Evolutionary conservation across 495 filamentous ascomycete genomes (phyloP), one percentile per base, ranked within the genome.

Genomic region (Neurospora sp.): DNA sequence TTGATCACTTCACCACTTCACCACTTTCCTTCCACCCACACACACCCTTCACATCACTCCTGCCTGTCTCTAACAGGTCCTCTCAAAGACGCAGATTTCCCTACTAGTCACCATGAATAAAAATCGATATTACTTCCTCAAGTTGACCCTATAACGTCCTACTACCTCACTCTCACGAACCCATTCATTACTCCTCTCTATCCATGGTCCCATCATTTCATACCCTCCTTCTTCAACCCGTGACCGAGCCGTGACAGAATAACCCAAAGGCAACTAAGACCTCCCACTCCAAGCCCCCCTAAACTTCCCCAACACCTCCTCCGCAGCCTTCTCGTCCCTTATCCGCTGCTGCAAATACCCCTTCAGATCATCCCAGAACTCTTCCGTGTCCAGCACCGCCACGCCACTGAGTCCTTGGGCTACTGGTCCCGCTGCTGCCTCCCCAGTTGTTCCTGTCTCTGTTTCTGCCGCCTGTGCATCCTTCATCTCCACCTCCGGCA

Each of bases 291-390:
- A 95, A 42, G 91, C 91, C 70, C 79, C 83, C 80, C 86, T 91
- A 76, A 97, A 98, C 46, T 89, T 79, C n/a, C 78, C 81, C 68
- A 85, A 81, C 73, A 93, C 81, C 79, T 89, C 88, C 75, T 85
- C 88, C 9, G 91, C 92, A 72, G 89, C 87, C 71, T 81, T 82
- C 73, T 91, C 88, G 81, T 96, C 92, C 81, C 89, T 88, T 73
- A 97, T 74, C 81, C 92, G 88, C 85, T 93, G 91, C 76, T 88
- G 81, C 80, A 99, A 80, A 78, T 91, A 99, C 16, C 88, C 92
- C 78, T 88, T 89, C 75, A 99, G 79, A 85, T 98, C 96, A 41
- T 83, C 82, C 96, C 96, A 99, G 82, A 99, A 99, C 74, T 87
- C 89, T 40, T 91, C 89, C 35, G 88, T 91, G 73, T 85, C 77